Evolutionary conservation across 441 rosid genomes (phyloP).

Genomic region (Corymbia calophylla): DNA sequence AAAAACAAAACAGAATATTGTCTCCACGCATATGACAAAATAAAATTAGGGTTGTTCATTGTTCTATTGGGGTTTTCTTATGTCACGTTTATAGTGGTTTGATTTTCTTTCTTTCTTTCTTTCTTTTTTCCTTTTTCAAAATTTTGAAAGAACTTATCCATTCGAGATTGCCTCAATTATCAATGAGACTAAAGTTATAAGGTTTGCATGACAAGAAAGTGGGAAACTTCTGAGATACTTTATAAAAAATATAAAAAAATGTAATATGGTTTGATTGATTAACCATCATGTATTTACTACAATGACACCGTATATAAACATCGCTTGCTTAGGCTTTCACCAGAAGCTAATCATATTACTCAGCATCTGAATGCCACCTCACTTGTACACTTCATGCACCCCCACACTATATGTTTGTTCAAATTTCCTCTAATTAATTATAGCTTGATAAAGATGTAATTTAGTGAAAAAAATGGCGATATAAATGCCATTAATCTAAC

Average conservation of each 20-base stretch:
- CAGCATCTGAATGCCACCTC: not conserved
- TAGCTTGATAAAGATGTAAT: not conserved
- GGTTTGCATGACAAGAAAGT: not conserved
- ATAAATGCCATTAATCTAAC: not conserved
- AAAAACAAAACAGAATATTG: not conserved
- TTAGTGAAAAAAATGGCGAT: not conserved
- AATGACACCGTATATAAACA: not conserved
- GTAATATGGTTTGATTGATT: not conserved
- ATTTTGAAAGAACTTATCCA: not conserved
- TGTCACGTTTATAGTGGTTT: not conserved
- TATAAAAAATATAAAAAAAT: not conserved
- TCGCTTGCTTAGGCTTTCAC: not conserved
- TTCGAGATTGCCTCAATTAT: not conserved
- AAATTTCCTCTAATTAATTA: not conserved
- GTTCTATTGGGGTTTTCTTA: not conserved
- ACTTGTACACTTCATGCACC: not conserved
- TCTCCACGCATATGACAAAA: not conserved
- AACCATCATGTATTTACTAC: not conserved
- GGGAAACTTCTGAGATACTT: not conserved
- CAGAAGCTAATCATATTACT: not conserved
- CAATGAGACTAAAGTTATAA: not conserved
- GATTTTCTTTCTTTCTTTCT: not conserved
- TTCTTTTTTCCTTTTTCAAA: not conserved
- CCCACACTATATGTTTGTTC: not conserved
- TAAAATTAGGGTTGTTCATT: not conserved